Evolutionary conservation across 345 rosid species (phyloP), one percentile per base, ranked within the genome.

Genomic region (Pistacia atlantica): DNA sequence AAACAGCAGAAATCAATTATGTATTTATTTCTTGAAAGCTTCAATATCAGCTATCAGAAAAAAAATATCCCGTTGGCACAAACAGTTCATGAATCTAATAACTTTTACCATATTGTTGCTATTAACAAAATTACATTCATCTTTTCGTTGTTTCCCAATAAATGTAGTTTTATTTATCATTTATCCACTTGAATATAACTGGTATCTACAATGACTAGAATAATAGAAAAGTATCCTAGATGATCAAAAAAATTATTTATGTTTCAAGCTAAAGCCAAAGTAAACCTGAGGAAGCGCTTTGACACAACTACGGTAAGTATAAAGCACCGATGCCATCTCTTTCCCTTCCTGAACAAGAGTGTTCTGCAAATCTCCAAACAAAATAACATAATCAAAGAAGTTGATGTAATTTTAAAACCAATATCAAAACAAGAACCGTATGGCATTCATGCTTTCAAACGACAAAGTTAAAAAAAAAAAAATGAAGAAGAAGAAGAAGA

Each of bases 211-310:
- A 67, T 45, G 14, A 68, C 60, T 18, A 33, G 37, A 49, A 58
- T 45, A 25, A 45, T 35, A 37, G 37, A 67, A 25, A 16, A 17
- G 17, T 51, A 49, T 16, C 25, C 61, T 45, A 8, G 52, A 71
- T 54, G 35, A 37, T 2, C 35, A 70, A 37, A 46, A 25, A 59
- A 35, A 56, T 61, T 12, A 11, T 61, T 45, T 65, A 46, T 56
- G 4, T 54, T 52, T 65, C 42, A 69, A 65, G 37, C 25, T 37
- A 46, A 28, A 25, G 45, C 63, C 37, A 69, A 72, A 76, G 48
- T 31, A 73, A 46, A 91, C 99, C 99, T 96, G 99, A 84, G 99
- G 98, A 69, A 96, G 90, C 9, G 99, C 99, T 94, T 96, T 96
- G 74, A 96, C 98, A 69, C 99, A 96, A 74, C 97, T 94, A 77